phyloP scores from a whole-genome alignment of 2,329 filamentous ascomycete species.

The Fusarium tjaetaba region DNA sequence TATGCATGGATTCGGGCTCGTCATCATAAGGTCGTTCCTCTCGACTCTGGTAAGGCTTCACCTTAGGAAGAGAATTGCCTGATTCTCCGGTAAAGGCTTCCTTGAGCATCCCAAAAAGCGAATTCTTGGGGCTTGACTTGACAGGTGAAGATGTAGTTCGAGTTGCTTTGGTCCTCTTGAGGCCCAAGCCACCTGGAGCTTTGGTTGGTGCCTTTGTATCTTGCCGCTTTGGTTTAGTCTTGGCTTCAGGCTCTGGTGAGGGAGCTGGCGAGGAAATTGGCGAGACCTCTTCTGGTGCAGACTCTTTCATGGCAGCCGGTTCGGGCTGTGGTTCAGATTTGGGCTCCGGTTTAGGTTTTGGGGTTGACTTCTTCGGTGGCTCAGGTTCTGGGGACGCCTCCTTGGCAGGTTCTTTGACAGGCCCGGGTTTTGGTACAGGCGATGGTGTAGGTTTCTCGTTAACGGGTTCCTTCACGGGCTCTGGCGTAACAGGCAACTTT shows the following conservation, averaged over 20 bases:
- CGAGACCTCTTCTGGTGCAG: conserved; percentile 13
- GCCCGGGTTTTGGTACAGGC: conserved; percentile 13
- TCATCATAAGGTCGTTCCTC: conserved; percentile 52
- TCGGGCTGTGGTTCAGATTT: conserved; percentile 8
- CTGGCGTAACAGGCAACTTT: conserved; percentile 1
- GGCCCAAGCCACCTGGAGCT: conserved; percentile 45
- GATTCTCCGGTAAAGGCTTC: conserved; percentile 73
- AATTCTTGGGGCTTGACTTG: conserved; percentile 59
- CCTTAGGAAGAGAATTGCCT: conserved; percentile 55
- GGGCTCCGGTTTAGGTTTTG: conserved; percentile 12
- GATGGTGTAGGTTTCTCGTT: conserved; percentile 12
- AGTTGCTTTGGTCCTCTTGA: conserved; percentile 67
- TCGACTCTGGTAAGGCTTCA: conserved; percentile 60
- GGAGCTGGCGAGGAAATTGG: conserved; percentile 14
- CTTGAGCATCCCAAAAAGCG: conserved; percentile 67
- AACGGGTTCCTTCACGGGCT: conserved; percentile 4
- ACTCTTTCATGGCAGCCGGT: conserved; percentile 1
- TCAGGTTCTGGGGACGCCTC: conserved; percentile 24
- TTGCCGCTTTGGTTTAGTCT: conserved; percentile 34
- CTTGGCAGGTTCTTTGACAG: conserved; percentile 19
- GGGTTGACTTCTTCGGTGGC: conserved; percentile 12
- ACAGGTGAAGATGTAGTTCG: conserved; percentile 59
- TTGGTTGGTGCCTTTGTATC: conserved; percentile 29
- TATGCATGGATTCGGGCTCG: conserved; percentile 39
- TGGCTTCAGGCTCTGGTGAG: conserved; percentile 25